These are phyloP conservation scores for Toxicodendron radicans DNA, from an alignment of 345 rosid species.

Conservation along the genomic window DNA sequence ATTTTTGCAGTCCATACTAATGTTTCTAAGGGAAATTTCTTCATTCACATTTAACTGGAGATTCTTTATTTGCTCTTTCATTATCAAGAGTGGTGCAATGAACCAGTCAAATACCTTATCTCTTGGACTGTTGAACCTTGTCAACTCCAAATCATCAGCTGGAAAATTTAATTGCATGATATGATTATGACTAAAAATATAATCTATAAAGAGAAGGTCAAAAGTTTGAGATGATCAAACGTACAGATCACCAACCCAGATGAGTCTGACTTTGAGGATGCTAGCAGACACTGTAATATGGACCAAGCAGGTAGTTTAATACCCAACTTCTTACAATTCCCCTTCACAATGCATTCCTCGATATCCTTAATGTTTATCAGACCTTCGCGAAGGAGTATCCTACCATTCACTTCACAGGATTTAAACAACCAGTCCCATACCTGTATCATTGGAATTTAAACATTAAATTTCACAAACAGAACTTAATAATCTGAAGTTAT, in stretches of 20 bases:
- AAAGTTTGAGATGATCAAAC: constrained; percentile 26
- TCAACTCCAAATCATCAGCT: constrained; percentile 70
- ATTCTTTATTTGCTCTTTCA: constrained; percentile 78
- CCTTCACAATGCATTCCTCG: constrained; percentile 59
- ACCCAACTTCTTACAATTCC: constrained; percentile 55
- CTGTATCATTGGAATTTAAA: constrained; percentile 33
- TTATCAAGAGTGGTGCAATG: constrained; percentile 62
- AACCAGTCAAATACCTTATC: constrained; percentile 75
- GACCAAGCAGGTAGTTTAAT: constrained; percentile 75
- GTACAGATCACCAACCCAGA: constrained; percentile 67
- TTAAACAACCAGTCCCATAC: constrained; percentile 93
- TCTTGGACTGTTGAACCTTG: constrained; percentile 54
- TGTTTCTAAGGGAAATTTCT: constrained; percentile 52
- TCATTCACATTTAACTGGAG: constrained; percentile 52
- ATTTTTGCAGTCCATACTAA: constrained; percentile 49
- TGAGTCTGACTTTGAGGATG: constrained; percentile 64
- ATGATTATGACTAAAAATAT: neutral
- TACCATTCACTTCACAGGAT: constrained; percentile 77
- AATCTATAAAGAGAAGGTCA: neutral
- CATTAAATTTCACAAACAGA: neutral
- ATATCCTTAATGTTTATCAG: constrained; percentile 61
- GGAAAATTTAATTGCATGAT: constrained; percentile 9
- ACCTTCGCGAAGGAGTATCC: constrained; percentile 60
- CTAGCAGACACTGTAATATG: constrained; percentile 64
- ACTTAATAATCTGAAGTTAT: neutral